phyloP scores from a whole-genome alignment of 2,329 filamentous ascomycete genomes.

The Parastagonospora avenae region DNA sequence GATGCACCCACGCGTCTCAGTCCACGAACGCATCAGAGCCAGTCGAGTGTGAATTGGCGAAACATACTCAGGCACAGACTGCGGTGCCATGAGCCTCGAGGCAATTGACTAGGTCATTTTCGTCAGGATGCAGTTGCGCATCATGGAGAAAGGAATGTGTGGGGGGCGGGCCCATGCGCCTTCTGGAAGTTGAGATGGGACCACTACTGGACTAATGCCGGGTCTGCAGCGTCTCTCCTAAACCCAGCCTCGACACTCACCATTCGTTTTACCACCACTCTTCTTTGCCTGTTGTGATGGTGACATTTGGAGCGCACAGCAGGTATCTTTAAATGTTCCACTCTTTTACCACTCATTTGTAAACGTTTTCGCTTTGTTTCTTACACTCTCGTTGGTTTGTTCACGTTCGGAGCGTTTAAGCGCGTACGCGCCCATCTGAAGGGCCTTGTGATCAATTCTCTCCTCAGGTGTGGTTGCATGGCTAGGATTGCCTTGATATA shows the following conservation, averaged over 20 bases:
- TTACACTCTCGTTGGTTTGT: slow-evolving; percentile 34
- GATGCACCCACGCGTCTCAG: too few species aligned
- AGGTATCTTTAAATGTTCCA: slow-evolving; percentile 36
- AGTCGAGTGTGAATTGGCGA: too few species aligned
- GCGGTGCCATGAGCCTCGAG: too few species aligned
- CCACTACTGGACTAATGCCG: too few species aligned
- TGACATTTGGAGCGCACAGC: slow-evolving; percentile 11
- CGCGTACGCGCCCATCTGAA: slow-evolving; percentile 29
- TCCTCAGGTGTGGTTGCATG: slow-evolving; percentile 44
- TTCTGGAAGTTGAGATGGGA: too few species aligned
- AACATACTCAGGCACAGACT: too few species aligned
- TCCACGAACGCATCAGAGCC: too few species aligned
- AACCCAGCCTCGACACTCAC: slow-evolving; percentile 18
- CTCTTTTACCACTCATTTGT: slow-evolving; percentile 26
- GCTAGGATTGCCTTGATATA: slow-evolving; percentile 31
- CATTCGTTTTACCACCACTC: slow-evolving; percentile 13
- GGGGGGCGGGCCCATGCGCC: too few species aligned
- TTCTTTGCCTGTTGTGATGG: slow-evolving; percentile 38
- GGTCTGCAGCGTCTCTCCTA: slow-evolving; percentile 10
- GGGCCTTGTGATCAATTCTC: slow-evolving; percentile 42
- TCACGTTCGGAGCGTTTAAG: slow-evolving; percentile 32
- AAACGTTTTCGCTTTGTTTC: slow-evolving; percentile 29
- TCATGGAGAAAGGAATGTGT: background rate
- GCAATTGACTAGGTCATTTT: too few species aligned
- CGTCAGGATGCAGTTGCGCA: too few species aligned